A percentile compares a stretch with the other conserved stretches of the same genome.
phyloP scores from a whole-genome alignment of 768 basidiomycete genomes.

The Lentinus tigrinus region DNA sequence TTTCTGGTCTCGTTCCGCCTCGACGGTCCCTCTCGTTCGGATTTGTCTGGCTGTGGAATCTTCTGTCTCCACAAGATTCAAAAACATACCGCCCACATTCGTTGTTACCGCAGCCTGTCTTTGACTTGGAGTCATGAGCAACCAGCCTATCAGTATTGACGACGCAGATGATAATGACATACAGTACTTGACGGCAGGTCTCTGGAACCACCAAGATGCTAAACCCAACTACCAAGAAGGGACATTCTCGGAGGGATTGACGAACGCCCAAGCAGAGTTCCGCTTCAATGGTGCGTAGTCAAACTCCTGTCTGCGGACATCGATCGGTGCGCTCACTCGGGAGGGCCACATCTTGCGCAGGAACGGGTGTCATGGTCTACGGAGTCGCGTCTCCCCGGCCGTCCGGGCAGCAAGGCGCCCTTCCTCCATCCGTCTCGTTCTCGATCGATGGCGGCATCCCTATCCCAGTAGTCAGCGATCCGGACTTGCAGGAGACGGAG shows the following conservation, averaged over 20 bases:
- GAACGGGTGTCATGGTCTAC: conserved; percentile 3
- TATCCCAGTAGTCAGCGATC: background rate
- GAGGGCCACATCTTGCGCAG: background rate
- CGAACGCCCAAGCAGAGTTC: conserved; percentile 1
- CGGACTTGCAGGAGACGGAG: background rate
- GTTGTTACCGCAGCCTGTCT: background rate
- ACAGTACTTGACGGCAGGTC: background rate
- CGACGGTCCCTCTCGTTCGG: too few relatives aligned
- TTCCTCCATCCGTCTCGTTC: background rate
- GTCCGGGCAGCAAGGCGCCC: background rate
- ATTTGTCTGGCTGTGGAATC: too few relatives aligned
- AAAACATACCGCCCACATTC: too few relatives aligned
- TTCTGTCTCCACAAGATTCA: too few relatives aligned
- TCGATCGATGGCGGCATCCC: background rate
- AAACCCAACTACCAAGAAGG: background rate
- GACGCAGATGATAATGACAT: conserved; percentile 1
- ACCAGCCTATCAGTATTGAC: background rate
- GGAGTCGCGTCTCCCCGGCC: conserved; percentile 2
- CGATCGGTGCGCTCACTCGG: background rate
- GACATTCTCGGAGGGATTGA: background rate
- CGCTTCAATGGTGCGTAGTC: conserved; percentile 1
- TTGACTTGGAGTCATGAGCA: background rate
- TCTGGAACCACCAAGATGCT: background rate
- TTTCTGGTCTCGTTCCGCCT: too few relatives aligned
- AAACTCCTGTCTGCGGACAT: too few relatives aligned